phyloP scores from a whole-genome alignment of 345 rosid genomes.

The Adansonia digitata region DNA sequence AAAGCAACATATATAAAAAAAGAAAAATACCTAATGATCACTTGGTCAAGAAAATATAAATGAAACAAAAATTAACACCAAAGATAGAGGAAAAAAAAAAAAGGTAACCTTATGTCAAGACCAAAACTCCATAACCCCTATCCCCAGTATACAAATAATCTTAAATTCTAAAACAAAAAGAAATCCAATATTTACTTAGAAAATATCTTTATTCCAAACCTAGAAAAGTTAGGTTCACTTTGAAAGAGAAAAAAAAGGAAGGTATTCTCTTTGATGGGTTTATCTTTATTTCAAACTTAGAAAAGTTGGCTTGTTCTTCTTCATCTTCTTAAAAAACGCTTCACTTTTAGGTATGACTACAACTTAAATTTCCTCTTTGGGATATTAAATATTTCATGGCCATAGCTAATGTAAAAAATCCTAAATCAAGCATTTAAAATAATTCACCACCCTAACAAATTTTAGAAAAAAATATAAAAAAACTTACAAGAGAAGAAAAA shows the following conservation, averaged over 20 bases:
- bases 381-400: too few species aligned
- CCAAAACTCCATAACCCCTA: background rate
- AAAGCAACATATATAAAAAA: conserved; percentile 3
- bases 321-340: too few species aligned
- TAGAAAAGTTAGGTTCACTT: background rate
- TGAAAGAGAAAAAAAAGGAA: conserved; percentile 5
- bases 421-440: too few species aligned
- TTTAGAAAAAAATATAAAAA: too few species aligned
- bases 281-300: too few species aligned
- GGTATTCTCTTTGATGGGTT: background rate
- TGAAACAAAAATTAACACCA: background rate
- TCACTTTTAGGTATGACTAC: too few species aligned
- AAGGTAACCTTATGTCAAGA: conserved; percentile 16
- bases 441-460: too few species aligned
- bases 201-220: conserved; percentile 9
- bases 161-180: conserved; percentile 13
- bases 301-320: too few species aligned
- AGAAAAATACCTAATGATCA: background rate
- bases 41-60: background rate
- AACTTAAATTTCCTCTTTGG: too few species aligned
- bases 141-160: conserved; percentile 16
- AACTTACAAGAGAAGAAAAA: too few species aligned
- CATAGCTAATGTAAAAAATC: too few species aligned
- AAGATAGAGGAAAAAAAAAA: background rate
- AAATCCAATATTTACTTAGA: too few species aligned